Evolutionary conservation across 768 basidiomycete genomes (phyloP).

Genomic region (Clitopilus passeckerianus): DNA sequence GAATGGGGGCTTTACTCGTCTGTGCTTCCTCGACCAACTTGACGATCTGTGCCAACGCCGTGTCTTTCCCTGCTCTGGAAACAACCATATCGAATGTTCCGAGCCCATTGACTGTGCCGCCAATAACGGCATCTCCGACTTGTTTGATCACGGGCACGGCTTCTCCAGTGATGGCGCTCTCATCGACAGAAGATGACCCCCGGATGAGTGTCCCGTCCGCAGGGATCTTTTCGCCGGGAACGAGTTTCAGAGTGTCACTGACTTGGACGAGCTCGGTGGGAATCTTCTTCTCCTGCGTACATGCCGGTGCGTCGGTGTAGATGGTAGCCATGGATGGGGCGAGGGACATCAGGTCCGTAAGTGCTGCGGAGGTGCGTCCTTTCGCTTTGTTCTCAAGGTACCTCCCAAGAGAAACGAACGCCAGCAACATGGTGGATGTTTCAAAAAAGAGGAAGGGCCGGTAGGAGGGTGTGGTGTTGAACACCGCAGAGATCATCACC

Average conservation of each 20-base stretch:
- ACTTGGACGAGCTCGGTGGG: slow-evolving; percentile 94
- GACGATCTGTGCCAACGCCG: slow-evolving; percentile 94
- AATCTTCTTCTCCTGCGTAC: slow-evolving; percentile 84
- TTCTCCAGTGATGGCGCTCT: slow-evolving; percentile 96
- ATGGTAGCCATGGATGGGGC: slow-evolving; percentile 95
- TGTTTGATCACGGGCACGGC: slow-evolving; percentile 85
- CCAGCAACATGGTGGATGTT: slow-evolving; percentile 98
- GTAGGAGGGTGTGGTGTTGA: slow-evolving; percentile 60
- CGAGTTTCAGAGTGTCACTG: slow-evolving; percentile 88
- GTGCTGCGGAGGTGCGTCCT: slow-evolving; percentile 92
- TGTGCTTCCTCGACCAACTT: slow-evolving; percentile 97
- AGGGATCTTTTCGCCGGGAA: slow-evolving; percentile 95
- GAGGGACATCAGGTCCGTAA: slow-evolving; percentile 95
- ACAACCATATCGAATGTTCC: slow-evolving; percentile 98
- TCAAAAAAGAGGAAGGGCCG: slow-evolving; percentile 94
- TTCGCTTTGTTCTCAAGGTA: slow-evolving; percentile 97
- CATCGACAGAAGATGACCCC: slow-evolving; percentile 87
- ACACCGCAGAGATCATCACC: slow-evolving; percentile 58
- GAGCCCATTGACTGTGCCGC: slow-evolving; percentile 93
- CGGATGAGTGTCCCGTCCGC: slow-evolving; percentile 89
- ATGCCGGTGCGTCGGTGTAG: slow-evolving; percentile 79
- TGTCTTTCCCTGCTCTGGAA: slow-evolving; percentile 93
- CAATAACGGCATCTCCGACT: slow-evolving; percentile 82
- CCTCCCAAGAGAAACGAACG: slow-evolving; percentile 93
- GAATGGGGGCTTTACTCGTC: slow-evolving; percentile 96